Evolutionary conservation across 1,139 yeast species (phyloP), one percentile per base, ranked within the genome.

Genomic region (Yamadazyma conglobata): DNA sequence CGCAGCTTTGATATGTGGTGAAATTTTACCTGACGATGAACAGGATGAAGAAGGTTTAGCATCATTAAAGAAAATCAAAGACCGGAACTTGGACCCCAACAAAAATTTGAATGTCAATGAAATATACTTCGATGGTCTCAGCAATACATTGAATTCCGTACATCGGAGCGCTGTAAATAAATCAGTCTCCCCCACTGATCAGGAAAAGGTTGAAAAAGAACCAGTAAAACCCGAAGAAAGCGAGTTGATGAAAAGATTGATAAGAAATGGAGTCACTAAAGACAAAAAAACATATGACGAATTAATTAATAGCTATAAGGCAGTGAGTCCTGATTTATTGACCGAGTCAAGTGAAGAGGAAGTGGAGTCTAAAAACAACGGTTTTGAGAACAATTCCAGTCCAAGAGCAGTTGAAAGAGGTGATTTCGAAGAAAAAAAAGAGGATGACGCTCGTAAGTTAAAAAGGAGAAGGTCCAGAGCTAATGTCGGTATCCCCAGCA

Each of bases 1-100:
- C 9, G 89, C 93, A 1, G 88, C 89, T 0, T 56, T 79, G 35
- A 68, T 64, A 23, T 84, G 91, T 52, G 91, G 89, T 15, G 72
- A 67, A 22, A 63, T 77, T 1, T 50, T 80, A 15, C 74, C 76
- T 0, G 73, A 66, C 19, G 65, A 62, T 11, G 79, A 75, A 35
- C 88, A 80, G 48, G 85, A 80, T 43, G 70, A 70, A 12, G 70
- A 65, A 34, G 81, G 84, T 0, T 42, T 71, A 24, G 59, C 59
- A 5, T 69, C 77, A 20, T 42, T 75, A 12, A 53, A 56, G 28
- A 63, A 57, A 31, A 57, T 80, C 39, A 54, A 56, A 37, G 58
- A 56, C 11, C 60, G 69, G 37, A 54, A 56, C 10, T 37, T 68
- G 27, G 71, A 70, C 42, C 70, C 74, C 1, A 54, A 52, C 34